Evolutionary conservation across 352 stramenopile genomes (phyloP), one percentile per base, ranked within the genome.

Genomic region (Pythium guiyangense): DNA sequence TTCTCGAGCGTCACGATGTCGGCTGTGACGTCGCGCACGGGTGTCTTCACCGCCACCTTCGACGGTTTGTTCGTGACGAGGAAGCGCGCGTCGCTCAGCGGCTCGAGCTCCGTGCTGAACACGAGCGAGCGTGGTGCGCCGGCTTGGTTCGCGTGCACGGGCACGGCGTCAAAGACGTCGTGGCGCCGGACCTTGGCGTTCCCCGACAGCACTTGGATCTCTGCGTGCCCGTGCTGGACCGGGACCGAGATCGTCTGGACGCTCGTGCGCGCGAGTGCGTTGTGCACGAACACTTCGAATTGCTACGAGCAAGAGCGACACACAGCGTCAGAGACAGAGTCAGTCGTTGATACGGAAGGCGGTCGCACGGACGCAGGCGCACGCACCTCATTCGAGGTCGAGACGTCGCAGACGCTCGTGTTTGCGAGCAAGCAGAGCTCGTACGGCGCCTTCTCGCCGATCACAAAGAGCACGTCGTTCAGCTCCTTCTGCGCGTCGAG

Each of bases 321-420:
- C n/a, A n/a, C n/a, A n/a, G n/a, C n/a, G n/a, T n/a, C 20, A 59
- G 18, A 22, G 14, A 34, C 6, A 54, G 39, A 61, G 14, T 35
- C 63, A 50, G 27, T 14, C 5, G 6, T 4, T 47, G 6, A 2
- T 10, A n/a, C n/a, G n/a, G 5, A 37, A 10, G 1, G 0, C 31
- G 5, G 12, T 12, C 8, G 31, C 31, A 2, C 12, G 6, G 31
- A 37, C 26, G 15, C 8, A 0, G n/a, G 22, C n/a, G 5, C 15
- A 17, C 26, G 27, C 63, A 74, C 70, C 68, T 74, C 64, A 48
- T 80, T 86, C 40, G 75, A 71, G 47, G 64, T 86, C 34, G 64
- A 84, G 12, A 92, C 63, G 27, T 96, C 79, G 60, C 96, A 99
- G 31, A 92, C 78, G 15, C 92, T 97, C 47, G 96, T 84, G 71